Base-by-base conservation (phyloP, 768 basidiomycete species). In the Megacollybia marginata region DNA sequence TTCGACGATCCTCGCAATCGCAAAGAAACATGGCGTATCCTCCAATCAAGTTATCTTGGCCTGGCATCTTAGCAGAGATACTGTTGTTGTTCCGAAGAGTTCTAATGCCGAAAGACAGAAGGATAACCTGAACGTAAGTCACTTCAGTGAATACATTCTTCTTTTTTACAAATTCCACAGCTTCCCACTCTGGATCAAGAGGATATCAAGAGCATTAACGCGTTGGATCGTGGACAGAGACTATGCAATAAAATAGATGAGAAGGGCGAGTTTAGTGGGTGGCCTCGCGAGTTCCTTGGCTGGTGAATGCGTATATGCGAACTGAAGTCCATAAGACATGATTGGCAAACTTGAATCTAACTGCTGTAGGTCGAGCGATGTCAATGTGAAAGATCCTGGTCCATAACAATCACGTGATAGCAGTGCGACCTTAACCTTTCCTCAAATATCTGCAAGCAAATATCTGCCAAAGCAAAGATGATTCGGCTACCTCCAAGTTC, bases 161-260 rank as follows among this genome's bases (percentile, higher is more conserved):
- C 10, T 68, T n/a, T 76, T n/a, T 69, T 69, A 47, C 75, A 74
- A 60, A 72, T 72, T 54, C 66, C 65, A 8, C 70, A 75, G 62
- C 62, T 78, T 2, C 55, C 69, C 15, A 60, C 62, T 20, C 59
- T 71, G 4, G 57, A 60, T 15, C 52, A 55, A n/a, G 71, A 71
- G 34, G 78, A 82, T 48, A 60, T 80, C 31, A 55, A 69, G 32
- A 65, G 60, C 47, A 72, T 83, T 47, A 65, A 67, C 49, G 60
- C 51, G 0, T 57, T 83, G 46, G 73, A 82, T 61, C 62, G 67
- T 23, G 65, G 69, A 6, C 56, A 69, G 55, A 65, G 62, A 52
- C 59, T 63, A 49, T 74, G 72, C 64, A 78, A 70, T 54, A 62
- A 61, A 50, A 57, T 61, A 1, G 63, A 71, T 34, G 59, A 60